Conservation (phyloP, 805 yeast genomes). For the Hanseniaspora pseudoguilliermondii region DNA sequence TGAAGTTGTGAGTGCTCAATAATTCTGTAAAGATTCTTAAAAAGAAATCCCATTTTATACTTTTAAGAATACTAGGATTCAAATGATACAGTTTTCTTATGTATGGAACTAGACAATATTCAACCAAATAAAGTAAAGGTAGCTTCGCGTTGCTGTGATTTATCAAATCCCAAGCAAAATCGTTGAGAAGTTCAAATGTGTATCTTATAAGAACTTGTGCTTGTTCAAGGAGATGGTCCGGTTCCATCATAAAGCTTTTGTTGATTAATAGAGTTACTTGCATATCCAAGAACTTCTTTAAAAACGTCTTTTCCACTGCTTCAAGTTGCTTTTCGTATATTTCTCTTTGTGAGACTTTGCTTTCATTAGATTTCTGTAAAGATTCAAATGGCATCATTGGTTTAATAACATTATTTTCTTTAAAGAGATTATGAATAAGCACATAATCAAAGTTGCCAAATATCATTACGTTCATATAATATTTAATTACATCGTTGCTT, state of each 20-base stretch:
- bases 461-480: background rate
- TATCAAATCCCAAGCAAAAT: background rate
- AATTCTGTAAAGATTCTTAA: background rate
- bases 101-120: background rate
- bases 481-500: background rate
- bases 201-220: background rate
- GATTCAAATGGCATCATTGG: background rate
- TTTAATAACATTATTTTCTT: background rate
- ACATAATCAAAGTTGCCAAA: slow-evolving; percentile 2
- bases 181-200: background rate
- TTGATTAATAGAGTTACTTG: background rate
- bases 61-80: background rate
- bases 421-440: background rate
- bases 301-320: background rate
- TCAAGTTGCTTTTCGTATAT: background rate
- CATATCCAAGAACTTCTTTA: background rate
- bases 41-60: background rate
- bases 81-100: background rate
- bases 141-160: background rate
- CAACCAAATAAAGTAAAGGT: background rate
- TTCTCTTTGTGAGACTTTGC: background rate
- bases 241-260: background rate
- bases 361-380: background rate
- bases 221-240: background rate
- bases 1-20: background rate